A percentile compares a stretch with the other conserved stretches of the same genome.
phyloP scores from a whole-genome alignment of 306 rosid species.

The Fagus sylvatica region DNA sequence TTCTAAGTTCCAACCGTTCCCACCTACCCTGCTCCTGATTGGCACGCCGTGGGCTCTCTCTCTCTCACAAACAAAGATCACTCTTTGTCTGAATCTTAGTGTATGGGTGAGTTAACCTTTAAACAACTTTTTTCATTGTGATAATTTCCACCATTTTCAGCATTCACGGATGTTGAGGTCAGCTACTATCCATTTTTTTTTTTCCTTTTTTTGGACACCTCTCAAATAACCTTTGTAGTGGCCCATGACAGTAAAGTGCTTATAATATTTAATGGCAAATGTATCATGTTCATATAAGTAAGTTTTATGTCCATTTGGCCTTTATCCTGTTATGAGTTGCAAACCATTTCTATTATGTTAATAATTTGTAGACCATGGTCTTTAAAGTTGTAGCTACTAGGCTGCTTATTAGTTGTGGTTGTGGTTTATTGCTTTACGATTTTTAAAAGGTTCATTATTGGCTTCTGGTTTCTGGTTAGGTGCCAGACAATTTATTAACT shows the following conservation, averaged over 20 bases:
- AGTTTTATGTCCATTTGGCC: neutral
- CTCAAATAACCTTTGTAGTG: conserved; percentile 13
- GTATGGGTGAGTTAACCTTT: neutral
- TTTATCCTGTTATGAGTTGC: neutral
- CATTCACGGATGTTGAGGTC: conserved; percentile 32
- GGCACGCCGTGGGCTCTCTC: no score
- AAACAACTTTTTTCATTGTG: conserved; percentile 26
- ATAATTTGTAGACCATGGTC: neutral
- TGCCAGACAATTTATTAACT: neutral
- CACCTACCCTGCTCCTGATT: no score
- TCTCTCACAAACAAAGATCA: no score
- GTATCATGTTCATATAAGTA: neutral
- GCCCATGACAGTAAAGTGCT: neutral
- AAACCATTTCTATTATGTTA: neutral
- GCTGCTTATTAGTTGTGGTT: neutral
- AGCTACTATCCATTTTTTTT: conserved; percentile 9
- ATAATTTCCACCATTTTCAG: neutral
- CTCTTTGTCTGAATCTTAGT: no score
- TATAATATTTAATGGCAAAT: conserved; percentile 1
- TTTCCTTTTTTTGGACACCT: neutral
- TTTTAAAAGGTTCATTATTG: neutral
- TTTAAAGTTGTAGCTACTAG: neutral
- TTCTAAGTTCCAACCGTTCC: no score
- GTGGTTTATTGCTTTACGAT: neutral
- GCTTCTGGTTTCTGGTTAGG: no score